Percentiles rank a stretch among this genome's conserved stretches.
phyloP scores from a whole-genome alignment of 176 grass and related monocot genomes.

The Otatea glauca region DNA sequence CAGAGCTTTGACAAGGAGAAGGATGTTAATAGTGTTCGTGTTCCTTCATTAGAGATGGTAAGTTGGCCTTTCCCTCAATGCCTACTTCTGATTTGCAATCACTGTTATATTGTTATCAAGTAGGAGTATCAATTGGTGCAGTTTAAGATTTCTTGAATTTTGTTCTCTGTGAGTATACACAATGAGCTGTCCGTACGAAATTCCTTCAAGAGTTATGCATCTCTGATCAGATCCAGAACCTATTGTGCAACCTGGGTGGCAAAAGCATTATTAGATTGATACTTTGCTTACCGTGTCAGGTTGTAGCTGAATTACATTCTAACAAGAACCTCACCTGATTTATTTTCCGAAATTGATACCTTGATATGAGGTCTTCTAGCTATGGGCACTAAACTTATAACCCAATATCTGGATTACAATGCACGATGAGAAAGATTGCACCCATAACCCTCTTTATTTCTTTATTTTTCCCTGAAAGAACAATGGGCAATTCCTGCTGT shows the following conservation, averaged over 20 bases:
- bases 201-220: not conserved
- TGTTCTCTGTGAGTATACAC: not conserved
- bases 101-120: not conserved
- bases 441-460: not conserved
- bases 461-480: not conserved
- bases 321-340: not conserved
- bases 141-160: constrained; percentile 8
- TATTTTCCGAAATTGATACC: not conserved
- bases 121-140: not conserved
- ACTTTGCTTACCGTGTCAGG: not conserved
- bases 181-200: not conserved
- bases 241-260: not conserved
- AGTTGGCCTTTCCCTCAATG: constrained; percentile 1
- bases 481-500: not conserved
- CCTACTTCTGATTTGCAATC: constrained; percentile 35
- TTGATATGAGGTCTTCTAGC: not conserved
- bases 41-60: constrained; percentile 94
- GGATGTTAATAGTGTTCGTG: constrained; percentile 71
- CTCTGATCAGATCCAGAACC: not conserved
- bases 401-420: not conserved
- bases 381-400: constrained; percentile 1
- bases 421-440: not conserved
- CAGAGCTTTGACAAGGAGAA: constrained; percentile 99
- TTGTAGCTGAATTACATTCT: constrained; percentile 11
- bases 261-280: constrained; percentile 1